phyloP scores from a whole-genome alignment of 345 rosid genomes.

The Turnera subulata region DNA sequence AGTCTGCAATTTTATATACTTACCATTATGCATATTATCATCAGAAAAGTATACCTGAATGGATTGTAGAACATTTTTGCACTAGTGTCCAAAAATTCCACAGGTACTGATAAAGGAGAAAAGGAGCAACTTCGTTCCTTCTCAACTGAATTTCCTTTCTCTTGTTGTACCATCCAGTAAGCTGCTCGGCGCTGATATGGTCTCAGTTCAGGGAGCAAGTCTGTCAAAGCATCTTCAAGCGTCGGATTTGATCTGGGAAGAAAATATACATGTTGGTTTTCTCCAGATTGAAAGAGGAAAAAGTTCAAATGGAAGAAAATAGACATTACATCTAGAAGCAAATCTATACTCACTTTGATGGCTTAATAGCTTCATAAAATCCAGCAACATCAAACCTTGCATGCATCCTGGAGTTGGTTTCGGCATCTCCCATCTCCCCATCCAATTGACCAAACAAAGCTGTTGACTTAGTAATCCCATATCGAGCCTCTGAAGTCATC shows the following conservation, averaged over 20 bases:
- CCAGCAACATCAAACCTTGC: slow-evolving; percentile 61
- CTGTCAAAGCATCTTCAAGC: slow-evolving; percentile 61
- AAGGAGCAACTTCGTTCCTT: slow-evolving; percentile 38
- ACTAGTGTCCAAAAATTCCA: slow-evolving; percentile 59
- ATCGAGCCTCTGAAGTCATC: slow-evolving; percentile 68
- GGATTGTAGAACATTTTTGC: slow-evolving; percentile 88
- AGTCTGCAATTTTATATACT: not conserved
- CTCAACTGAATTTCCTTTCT: slow-evolving; percentile 52
- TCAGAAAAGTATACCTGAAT: slow-evolving; percentile 57
- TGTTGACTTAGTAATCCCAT: slow-evolving; percentile 37
- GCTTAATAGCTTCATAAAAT: slow-evolving; percentile 95
- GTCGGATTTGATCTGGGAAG: slow-evolving; percentile 49
- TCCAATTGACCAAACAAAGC: slow-evolving; percentile 27
- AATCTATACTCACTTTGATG: slow-evolving; percentile 64
- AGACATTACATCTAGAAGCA: not conserved
- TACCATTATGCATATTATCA: not conserved
- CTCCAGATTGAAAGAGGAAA: slow-evolving; percentile 9
- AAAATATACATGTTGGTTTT: slow-evolving; percentile 11
- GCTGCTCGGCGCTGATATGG: slow-evolving; percentile 96
- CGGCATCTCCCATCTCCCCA: slow-evolving; percentile 22
- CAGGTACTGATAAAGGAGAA: slow-evolving; percentile 67
- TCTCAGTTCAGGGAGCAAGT: slow-evolving; percentile 75
- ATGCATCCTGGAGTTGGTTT: slow-evolving; percentile 33
- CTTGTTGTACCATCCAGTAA: slow-evolving; percentile 88
- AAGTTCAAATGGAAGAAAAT: not conserved